Base-by-base conservation (phyloP, 352 stramenopile genomes). In the Bremia lactucae region DNA sequence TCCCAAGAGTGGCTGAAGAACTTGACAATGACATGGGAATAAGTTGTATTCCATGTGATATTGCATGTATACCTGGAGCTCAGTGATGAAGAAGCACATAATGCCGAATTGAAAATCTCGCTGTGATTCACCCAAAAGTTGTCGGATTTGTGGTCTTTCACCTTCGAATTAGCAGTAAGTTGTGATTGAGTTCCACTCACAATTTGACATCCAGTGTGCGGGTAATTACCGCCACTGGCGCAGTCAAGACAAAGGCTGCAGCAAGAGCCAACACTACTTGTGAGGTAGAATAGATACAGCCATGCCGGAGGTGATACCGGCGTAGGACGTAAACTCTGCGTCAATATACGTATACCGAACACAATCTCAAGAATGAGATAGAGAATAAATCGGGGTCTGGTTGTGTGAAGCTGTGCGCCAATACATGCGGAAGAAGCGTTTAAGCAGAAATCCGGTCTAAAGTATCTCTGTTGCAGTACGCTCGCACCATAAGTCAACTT, bases 331-430 rank as follows among this genome's bases (percentile, higher is more conserved):
- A 46, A 71, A 77, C 18, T 72, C 71, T 6, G 91, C 52, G 18
- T 83, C 44, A 3, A 72, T 61, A 24, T 94, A 80, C 7, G 61
- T 15, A 3, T n/a, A 8, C 62, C 65, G 45, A 90, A 71, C 24
- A 92, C 48, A 0, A 90, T 41, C n/a, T 61, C 49, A 16, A 71
- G 66, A 0, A 88, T 36, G 7, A 49, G 11, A 4, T 54, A 77
- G n/a, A 92, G 51, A 9, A 82, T 46, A 2, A 82, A 54, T 4
- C 85, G 68, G 2, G n/a, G 72, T 72, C 2, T 83, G 40, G 59
- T 89, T 94, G 59, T 96, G 95, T 31, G 62, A 65, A 20, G 82
- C 75, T n/a, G 65, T 86, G 10, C 84, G 67, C 71, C 69, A 95
- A 46, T 95, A 95, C 35, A 83, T 70, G 46, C 40, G 46, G 51